Base-by-base conservation (phyloP, 2,329 filamentous ascomycete genomes). In the Dothidotthia symphoricarpi region DNA sequence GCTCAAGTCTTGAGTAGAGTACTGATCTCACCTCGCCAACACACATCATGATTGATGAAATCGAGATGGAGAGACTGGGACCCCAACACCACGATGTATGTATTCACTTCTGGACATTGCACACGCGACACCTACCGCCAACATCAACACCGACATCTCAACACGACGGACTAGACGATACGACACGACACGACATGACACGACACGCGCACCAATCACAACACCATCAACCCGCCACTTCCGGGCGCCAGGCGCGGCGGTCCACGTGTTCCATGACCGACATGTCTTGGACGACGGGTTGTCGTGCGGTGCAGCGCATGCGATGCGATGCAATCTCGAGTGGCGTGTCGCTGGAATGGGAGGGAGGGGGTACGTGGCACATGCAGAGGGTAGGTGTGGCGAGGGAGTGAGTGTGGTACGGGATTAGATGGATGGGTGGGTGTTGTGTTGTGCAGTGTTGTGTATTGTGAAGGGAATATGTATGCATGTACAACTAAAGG, bases 251-350 rank as follows among this genome's bases (percentile, higher is more conserved):
- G n/a, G n/a, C n/a, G 39, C 34, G 37, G 39, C 31, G 15, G 39
- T 51, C 51, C 47, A 53, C 51, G 51, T 55, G 51, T 55, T 43
- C 45, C 35, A 43, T 39, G 47, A 37, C 47, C 39, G 24, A 15
- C 19, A 28, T 6, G 34, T 31, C 39, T 30, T 43, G 41, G 41
- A 35, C 31, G 33, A 29, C 33, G 24, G 25, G 33, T 6, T 22
- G 19, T 32, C 32, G 32, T 35, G 30, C 14, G 24, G 17, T 24
- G 30, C 31, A 15, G 35, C 16, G 36, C 25, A 22, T 22, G 19
- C 36, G 36, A 35, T 35, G 30, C 14, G 24, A 22, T 24, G 30
- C 31, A 15, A 38, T 45, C 43, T 43, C 41, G 44, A 39, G 36
- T 42, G 41, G 33, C 34, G 44, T 45, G 38, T 41, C 34, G 44